Evolutionary conservation across 2,329 filamentous ascomycete species (phyloP).

Genomic region (Botrytis medusae): DNA sequence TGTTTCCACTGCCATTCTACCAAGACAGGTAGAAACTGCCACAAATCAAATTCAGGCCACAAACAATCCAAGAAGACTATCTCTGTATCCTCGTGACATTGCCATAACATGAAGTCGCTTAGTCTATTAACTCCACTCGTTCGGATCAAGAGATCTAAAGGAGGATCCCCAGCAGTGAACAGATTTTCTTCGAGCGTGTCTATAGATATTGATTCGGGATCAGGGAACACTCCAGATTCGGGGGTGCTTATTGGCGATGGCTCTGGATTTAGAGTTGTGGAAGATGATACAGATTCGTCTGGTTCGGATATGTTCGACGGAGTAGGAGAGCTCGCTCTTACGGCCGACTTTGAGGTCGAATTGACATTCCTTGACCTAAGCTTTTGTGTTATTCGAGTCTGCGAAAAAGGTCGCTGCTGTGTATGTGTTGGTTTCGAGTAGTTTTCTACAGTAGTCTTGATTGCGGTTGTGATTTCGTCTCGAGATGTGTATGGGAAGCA

Average conservation of each 20-base stretch:
- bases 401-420: conserved; percentile 74
- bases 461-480: conserved; percentile 89
- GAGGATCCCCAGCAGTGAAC: conserved; percentile 82
- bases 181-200: conserved; percentile 82
- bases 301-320: conserved; percentile 45
- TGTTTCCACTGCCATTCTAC: conserved; percentile 79
- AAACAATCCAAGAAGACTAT: conserved; percentile 89
- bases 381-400: conserved; percentile 81
- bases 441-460: conserved; percentile 82
- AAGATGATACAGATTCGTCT: conserved; percentile 57
- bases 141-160: conserved; percentile 84
- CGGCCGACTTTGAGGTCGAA: conserved; percentile 24
- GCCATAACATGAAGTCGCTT: conserved; percentile 99
- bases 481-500: conserved; percentile 97
- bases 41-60: conserved; percentile 95
- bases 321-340: conserved; percentile 49
- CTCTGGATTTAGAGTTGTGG: conserved; percentile 50
- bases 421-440: conserved; percentile 72
- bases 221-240: conserved; percentile 51
- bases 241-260: conserved; percentile 36
- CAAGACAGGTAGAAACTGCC: conserved; percentile 88
- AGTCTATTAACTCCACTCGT: conserved; percentile 91
- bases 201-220: conserved; percentile 83
- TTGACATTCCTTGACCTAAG: conserved; percentile 67
- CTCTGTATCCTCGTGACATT: conserved; percentile 88